Base-by-base conservation (phyloP, 2,329 filamentous ascomycete genomes). In the Whalleya microplaca region DNA sequence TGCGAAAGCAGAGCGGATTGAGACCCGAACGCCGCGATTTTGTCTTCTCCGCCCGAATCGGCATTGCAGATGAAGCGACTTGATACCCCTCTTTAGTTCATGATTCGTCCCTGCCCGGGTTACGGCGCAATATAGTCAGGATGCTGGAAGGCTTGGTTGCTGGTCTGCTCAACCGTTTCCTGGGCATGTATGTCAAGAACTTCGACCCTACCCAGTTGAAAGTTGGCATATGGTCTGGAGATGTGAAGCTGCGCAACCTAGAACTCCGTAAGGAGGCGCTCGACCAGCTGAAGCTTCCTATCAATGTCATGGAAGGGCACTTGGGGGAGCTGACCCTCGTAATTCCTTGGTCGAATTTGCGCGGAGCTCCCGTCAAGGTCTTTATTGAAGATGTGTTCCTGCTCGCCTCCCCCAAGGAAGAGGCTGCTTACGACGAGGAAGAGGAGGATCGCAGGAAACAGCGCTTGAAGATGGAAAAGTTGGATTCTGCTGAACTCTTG, bases 161-260 rank as follows among this genome's bases (percentile, higher is more conserved):
- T 69, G 96, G 94, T 77, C 83, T 99, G 81, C 88, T 99, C 69
- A 99, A 99, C 81, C 90, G 96, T 80, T 98, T 99, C 78, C 80
- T 99, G 85, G 96, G 95, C 83, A 96, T 98, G 90, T 99, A 99
- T 76, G 94, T 99, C 76, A 93, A 96, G 84, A 98, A 99, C 78
- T 99, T 99, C 74, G 95, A 99, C 76, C 92, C 95, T 52, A 90
- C 92, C 70, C 95, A 99, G 80, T 84, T 99, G 64, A 99, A 99
- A 73, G 93, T 99, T 62, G 95, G 96, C 62, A 99, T 99, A 70
- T 99, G 94, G 95, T 96, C 91, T 20, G 95, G 96, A 68, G 95
- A 99, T 79, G 95, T 99, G 69, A 96, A 96, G 78, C 83, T 99
- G 45, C 88, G 88, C 58, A 88, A 99, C 69, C 87, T 99, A 56